These are phyloP conservation scores for Capsicum rhomboideum DNA, from an alignment of 257 asterid genomes.

Conservation along the genomic window DNA sequence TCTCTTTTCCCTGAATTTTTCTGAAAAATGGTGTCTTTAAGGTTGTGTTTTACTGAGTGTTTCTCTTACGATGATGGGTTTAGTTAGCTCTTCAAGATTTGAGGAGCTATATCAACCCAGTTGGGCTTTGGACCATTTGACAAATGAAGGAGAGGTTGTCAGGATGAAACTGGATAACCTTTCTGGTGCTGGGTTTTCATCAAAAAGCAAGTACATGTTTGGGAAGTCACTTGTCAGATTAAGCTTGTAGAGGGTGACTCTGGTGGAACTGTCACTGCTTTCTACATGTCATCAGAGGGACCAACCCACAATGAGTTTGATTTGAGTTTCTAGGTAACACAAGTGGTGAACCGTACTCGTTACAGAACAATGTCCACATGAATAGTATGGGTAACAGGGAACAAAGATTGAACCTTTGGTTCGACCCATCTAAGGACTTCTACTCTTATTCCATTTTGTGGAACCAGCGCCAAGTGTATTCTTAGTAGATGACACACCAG, in stretches of 20 bases:
- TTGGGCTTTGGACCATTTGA: constrained; percentile 68
- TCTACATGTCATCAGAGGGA: no score
- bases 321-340: no score
- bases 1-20: no score
- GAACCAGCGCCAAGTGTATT: constrained; percentile 73
- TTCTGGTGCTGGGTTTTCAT: not conserved
- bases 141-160: constrained; percentile 44
- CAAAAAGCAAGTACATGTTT: constrained; percentile 76
- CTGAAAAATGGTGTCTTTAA: no score
- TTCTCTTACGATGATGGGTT: no score
- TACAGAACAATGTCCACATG: no score
- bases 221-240: constrained; percentile 70
- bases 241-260: constrained; percentile 63
- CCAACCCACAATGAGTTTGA: no score
- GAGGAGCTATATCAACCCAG: constrained; percentile 56
- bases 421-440: constrained; percentile 73
- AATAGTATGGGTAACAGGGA: constrained; percentile 85
- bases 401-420: constrained; percentile 79
- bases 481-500: constrained; percentile 70
- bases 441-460: constrained; percentile 64
- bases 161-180: no score
- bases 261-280: no score
- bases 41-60: no score
- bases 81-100: constrained; percentile 14
- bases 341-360: constrained; percentile 57